Base-by-base conservation (phyloP, 257 asterid genomes). In the Handroanthus guayacan region DNA sequence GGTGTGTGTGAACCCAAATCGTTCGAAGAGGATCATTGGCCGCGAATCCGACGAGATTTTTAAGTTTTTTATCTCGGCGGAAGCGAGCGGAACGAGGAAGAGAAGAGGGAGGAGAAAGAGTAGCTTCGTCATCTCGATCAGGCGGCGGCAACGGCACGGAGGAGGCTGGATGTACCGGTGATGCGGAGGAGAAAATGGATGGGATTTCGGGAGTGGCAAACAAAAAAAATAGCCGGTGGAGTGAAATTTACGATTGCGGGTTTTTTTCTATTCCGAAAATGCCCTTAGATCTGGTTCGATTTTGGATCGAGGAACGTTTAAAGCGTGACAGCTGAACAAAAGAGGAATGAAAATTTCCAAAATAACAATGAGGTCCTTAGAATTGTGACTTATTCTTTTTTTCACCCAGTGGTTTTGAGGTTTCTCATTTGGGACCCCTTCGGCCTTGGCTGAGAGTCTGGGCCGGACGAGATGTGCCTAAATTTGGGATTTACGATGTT, bases 1-100 rank as follows among this genome's bases (percentile, higher is more conserved):
- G 18, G 98, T 87, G 82, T 89, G 97, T 39, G 97, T 95, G 85
- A 95, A 95, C 17, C 97, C 99, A 77, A 93, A 95, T 20, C 95
- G 94, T 37, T 93, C 97, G 79, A 95, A 92, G 73, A 93, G 90
- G 78, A 95, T 95, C 94, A 95, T 88, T 10, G 98, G 82, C 60
- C 97, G 91, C 0, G 92, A 38, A 62, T 95, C 98, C 78, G 89
- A 65, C 34, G 82, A 71, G 84, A 95, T 90, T 76, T 87, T 86
- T 3, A 89, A 84, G 80, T 84, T 93, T 81, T 93, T 93, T 67
- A 93, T 91, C 89, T 95, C 98, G 70, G 89, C 97, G 72, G 84
- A 64, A 79, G 87, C 18, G 81, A 75, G 57, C 36, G 88, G 80
- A 76, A 84, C 18, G 72, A 88, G 54, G 67, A 75, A 72, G 85